Evolutionary conservation across 2,329 filamentous ascomycete genomes (phyloP).

Genomic region (Endocalyx cinctus): DNA sequence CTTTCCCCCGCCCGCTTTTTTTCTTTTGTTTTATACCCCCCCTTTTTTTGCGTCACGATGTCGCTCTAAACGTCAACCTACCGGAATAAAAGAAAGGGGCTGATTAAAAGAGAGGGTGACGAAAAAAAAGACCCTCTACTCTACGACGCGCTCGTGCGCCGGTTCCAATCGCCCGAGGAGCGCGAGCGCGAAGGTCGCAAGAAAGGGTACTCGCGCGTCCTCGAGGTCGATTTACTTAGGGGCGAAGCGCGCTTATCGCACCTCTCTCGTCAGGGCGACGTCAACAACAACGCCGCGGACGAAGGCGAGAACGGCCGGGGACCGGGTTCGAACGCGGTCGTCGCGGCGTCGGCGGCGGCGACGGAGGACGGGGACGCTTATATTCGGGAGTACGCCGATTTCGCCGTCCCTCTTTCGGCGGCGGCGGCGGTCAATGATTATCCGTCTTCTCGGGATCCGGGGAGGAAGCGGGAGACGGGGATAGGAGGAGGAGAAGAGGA

Average conservation of each 20-base stretch:
- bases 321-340: neutral
- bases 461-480: too few relatives aligned
- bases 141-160: slow-evolving; percentile 75
- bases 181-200: slow-evolving; percentile 66
- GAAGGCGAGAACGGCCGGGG: slow-evolving; percentile 3
- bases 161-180: slow-evolving; percentile 69
- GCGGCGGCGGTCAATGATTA: slow-evolving; percentile 64
- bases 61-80: neutral
- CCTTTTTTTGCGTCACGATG: neutral
- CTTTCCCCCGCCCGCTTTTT: too few relatives aligned
- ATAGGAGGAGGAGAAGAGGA: slow-evolving; percentile 65
- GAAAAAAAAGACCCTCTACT: slow-evolving; percentile 79
- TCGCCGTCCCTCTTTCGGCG: slow-evolving; percentile 20
- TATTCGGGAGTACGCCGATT: slow-evolving; percentile 17
- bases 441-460: too few relatives aligned
- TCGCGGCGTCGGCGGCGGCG: slow-evolving; percentile 10
- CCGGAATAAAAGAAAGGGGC: too few relatives aligned
- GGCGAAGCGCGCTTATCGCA: slow-evolving; percentile 71
- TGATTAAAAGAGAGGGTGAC: too few relatives aligned
- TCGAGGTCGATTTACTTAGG: slow-evolving; percentile 72
- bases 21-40: slow-evolving; percentile 1
- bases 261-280: slow-evolving; percentile 26
- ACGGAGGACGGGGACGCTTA: slow-evolving; percentile 13
- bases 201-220: slow-evolving; percentile 73
- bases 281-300: neutral